Base-by-base conservation (phyloP, 2,329 filamentous ascomycete species). In the Calonectria naviculata region DNA sequence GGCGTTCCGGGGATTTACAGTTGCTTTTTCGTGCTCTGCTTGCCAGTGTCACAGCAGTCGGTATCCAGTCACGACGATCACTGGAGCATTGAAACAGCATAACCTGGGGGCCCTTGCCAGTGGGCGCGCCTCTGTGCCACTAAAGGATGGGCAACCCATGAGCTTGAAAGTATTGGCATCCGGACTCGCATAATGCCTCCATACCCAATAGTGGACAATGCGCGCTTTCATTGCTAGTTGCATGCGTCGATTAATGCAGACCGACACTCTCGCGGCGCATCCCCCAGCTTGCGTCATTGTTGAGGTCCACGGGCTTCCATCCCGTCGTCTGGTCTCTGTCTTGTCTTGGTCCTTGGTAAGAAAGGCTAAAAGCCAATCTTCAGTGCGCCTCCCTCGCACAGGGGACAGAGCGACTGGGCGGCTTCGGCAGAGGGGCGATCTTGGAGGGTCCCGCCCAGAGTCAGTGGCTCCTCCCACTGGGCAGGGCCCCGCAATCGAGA, bases 1-100 rank as follows among this genome's bases (percentile, higher is more conserved):
- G 34, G 26, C 19, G 36, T 44, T 54, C 38, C 31, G 62, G 67
- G 62, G 56, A 66, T 62, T 66, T 65, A 38, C 29, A 42, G 42
- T 65, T 70, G 28, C 46, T 66, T 66, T 47, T 47, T 47, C 31
- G 34, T 64, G 13, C 21, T 36, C n/a, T 24, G 41, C 19, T 34
- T 56, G 63, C 38, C 38, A 21, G 31, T 29, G 63, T 56, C 28
- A 42, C 26, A 41, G 46, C 34, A 36, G 46, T 58, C 34, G 52
- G 52, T 28, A 56, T 56, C 52, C 52, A 58, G 31, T 38, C 52
- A 17, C 31, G 52, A 26, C 34, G 49, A 46, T 58, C 47, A 66
- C 49, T 56, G 64, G 49, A 60, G 64, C 49, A 58, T 58, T 47
- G 62, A 52, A 52, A 24, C 29, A 65, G 12, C 8, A 65, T 21